Evolutionary conservation across 768 basidiomycete genomes (phyloP).

Genomic region (Hortiboletus flavorubellus): DNA sequence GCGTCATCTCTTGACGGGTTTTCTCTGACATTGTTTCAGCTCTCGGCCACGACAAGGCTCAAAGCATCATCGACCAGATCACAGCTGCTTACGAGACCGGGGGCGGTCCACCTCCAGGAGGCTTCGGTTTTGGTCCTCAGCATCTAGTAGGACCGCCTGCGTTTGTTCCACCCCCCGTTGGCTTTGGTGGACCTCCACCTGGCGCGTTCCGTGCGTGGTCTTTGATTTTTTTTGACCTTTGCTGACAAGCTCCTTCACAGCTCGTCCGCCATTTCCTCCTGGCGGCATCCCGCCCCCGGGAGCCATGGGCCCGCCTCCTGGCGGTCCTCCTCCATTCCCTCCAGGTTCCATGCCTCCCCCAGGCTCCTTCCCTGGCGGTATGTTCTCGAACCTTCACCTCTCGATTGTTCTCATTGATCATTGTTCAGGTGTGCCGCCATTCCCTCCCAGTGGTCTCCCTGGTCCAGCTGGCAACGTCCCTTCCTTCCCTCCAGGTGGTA

Average conservation of each 20-base stretch:
- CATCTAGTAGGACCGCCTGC: constrained; percentile 60
- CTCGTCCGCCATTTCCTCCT: constrained; percentile 70
- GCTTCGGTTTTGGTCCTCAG: constrained; percentile 83
- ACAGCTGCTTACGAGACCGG: constrained; percentile 88
- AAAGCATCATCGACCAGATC: constrained; percentile 98
- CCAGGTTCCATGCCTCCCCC: constrained; percentile 52
- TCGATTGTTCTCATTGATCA: background rate
- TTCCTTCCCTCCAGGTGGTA: constrained; percentile 31
- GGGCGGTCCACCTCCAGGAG: constrained; percentile 82
- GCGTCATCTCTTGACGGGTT: background rate
- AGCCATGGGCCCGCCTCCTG: constrained; percentile 51
- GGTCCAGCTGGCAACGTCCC: constrained; percentile 30
- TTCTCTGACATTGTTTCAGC: constrained; percentile 40
- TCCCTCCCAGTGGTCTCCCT: constrained; percentile 43
- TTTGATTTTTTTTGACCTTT: background rate
- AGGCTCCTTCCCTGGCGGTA: constrained; percentile 48
- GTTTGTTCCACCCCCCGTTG: constrained; percentile 51
- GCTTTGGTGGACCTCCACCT: constrained; percentile 52
- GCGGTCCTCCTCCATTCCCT: constrained; percentile 72
- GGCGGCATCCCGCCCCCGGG: constrained; percentile 47
- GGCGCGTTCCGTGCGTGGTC: constrained; percentile 16
- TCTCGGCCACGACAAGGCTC: constrained; percentile 94
- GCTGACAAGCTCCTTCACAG: constrained; percentile 30
- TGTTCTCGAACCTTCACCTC: constrained; percentile 15
- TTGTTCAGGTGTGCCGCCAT: constrained; percentile 43